Evolutionary conservation across 495 filamentous ascomycete genomes (phyloP).

Genomic region (Alectoria sarmentosa): DNA sequence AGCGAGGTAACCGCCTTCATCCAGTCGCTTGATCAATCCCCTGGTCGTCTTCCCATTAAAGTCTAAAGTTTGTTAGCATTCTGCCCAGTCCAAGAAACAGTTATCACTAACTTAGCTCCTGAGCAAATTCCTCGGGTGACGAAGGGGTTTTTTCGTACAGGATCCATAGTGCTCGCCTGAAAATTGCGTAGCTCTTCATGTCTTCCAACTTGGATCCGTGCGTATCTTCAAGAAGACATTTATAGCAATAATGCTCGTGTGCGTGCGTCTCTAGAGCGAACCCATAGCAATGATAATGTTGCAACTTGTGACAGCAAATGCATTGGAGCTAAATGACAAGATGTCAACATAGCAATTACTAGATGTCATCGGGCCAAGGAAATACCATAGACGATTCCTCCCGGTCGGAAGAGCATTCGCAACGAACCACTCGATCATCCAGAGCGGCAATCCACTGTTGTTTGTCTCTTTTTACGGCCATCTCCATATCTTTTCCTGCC

Average conservation of each 20-base stretch:
- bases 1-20: conserved; percentile 19
- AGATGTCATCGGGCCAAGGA: neutral
- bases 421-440: conserved; percentile 28
- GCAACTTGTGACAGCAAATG: conserved; percentile 39
- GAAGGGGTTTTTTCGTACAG: conserved; percentile 27
- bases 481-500: conserved; percentile 15
- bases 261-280: conserved; percentile 31
- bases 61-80: conserved; percentile 3
- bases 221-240: conserved; percentile 39
- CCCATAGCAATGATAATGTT: conserved; percentile 47
- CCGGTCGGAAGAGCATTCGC: conserved; percentile 37
- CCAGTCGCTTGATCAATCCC: conserved; percentile 15
- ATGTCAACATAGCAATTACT: conserved; percentile 14
- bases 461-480: conserved; percentile 16
- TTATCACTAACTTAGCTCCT: conserved; percentile 27
- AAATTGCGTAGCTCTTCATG: conserved; percentile 32
- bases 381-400: conserved; percentile 41
- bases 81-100: neutral
- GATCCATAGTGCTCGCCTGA: conserved; percentile 30
- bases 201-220: conserved; percentile 30
- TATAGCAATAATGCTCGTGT: conserved; percentile 42
- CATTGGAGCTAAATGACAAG: conserved; percentile 36
- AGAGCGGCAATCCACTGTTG: neutral
- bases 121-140: conserved; percentile 28
- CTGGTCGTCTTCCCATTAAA: conserved; percentile 27